Percentiles rank a stretch among this genome's conserved stretches.
phyloP scores from a whole-genome alignment of 345 rosid species.

The Dipteronia sinensis region DNA sequence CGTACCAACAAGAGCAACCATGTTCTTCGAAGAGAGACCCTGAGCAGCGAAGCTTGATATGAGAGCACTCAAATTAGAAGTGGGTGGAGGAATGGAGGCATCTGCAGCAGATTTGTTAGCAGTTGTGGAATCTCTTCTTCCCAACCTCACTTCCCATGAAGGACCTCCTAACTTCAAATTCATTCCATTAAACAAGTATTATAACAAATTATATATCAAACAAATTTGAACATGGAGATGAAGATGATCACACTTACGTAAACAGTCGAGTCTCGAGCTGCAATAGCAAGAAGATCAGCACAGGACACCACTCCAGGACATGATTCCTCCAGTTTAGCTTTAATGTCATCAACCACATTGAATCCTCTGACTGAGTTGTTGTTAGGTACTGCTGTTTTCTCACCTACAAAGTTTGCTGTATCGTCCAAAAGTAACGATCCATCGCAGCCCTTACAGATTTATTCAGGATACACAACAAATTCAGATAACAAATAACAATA shows the following conservation, averaged over 20 bases:
- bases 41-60: conserved; percentile 40
- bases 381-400: conserved; percentile 55
- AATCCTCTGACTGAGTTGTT: conserved; percentile 48
- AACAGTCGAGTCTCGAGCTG: conserved; percentile 50
- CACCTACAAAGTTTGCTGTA: conserved; percentile 45
- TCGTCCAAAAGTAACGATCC: conserved; percentile 56
- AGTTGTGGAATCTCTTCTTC: conserved; percentile 48
- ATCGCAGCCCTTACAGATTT: conserved; percentile 50
- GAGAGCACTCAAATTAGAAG: conserved; percentile 38
- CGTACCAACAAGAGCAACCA: conserved; percentile 50
- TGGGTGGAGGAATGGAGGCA: conserved; percentile 36
- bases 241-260: conserved; percentile 23
- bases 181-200: background rate
- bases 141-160: conserved; percentile 43
- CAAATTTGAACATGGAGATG: background rate
- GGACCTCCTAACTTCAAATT: conserved; percentile 50
- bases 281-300: conserved; percentile 56
- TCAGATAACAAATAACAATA: too few species aligned
- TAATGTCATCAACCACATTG: conserved; percentile 44
- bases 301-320: conserved; percentile 59
- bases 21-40: conserved; percentile 40
- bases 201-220: too few species aligned
- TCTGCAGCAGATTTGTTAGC: conserved; percentile 41
- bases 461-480: too few species aligned
- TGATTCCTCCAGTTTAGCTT: conserved; percentile 44